phyloP scores from a whole-genome alignment of 768 basidiomycete species.

The Collybiopsis confluens region DNA sequence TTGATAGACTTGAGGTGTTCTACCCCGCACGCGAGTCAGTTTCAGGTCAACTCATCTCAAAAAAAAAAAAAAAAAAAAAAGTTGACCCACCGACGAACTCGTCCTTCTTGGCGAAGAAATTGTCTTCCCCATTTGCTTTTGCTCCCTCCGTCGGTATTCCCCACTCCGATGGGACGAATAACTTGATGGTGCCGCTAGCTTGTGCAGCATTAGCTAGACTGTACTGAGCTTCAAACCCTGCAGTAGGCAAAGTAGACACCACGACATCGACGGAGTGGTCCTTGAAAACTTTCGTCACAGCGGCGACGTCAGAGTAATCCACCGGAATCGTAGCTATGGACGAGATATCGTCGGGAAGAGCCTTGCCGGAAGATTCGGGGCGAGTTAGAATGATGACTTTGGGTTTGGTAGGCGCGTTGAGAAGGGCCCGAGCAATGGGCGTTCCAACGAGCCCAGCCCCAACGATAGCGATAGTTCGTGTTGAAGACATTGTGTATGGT shows the following conservation, averaged over 20 bases:
- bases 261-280: slow-evolving; percentile 32
- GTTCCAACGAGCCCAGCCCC: background rate
- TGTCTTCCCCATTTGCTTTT: slow-evolving; percentile 17
- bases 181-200: slow-evolving; percentile 25
- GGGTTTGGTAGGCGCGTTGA: background rate
- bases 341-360: background rate
- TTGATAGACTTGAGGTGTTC: slow-evolving; percentile 24
- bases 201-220: slow-evolving; percentile 31
- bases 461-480: background rate
- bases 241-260: slow-evolving; percentile 24
- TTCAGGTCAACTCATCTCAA: too few species aligned
- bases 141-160: slow-evolving; percentile 29
- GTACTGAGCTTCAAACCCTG: slow-evolving; percentile 19
- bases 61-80: background rate
- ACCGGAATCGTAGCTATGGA: background rate
- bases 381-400: background rate
- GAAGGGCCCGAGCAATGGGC: background rate
- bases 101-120: slow-evolving; percentile 18
- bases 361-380: background rate
- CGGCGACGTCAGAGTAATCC: slow-evolving; percentile 21
- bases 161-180: slow-evolving; percentile 35
- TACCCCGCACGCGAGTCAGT: slow-evolving; percentile 7
- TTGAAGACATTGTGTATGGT: background rate
- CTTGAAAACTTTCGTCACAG: slow-evolving; percentile 21
- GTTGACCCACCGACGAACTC: slow-evolving; percentile 20